Percentiles rank a stretch among this genome's conserved stretches.
These are phyloP conservation scores for Aspergillus cavernicola DNA, from an alignment of 495 filamentous ascomycete species.

Conservation along the genomic window DNA sequence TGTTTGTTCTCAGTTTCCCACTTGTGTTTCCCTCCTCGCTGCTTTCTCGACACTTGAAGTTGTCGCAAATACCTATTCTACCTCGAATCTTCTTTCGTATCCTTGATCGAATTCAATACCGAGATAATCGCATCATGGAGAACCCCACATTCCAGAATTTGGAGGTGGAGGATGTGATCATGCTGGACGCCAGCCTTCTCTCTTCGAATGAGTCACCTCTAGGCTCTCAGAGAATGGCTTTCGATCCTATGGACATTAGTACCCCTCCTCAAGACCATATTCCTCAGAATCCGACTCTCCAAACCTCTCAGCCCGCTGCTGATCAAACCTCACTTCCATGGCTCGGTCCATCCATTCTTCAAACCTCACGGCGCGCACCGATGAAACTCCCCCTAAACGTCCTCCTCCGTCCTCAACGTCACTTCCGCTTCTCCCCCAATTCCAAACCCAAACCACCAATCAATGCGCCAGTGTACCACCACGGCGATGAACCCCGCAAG, in stretches of 20 bases:
- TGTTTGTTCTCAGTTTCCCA: background rate
- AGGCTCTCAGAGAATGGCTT: background rate
- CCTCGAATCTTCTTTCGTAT: background rate
- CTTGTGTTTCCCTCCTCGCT: background rate
- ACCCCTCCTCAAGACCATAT: background rate
- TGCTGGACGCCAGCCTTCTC: slow-evolving; percentile 15
- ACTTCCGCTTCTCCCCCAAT: slow-evolving; percentile 14
- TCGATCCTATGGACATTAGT: slow-evolving; percentile 21
- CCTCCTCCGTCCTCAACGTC: background rate
- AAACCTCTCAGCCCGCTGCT: background rate
- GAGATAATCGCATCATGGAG: slow-evolving; percentile 8
- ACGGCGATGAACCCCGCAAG: background rate
- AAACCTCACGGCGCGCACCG: background rate
- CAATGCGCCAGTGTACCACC: background rate
- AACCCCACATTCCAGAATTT: slow-evolving; percentile 4
- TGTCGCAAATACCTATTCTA: background rate
- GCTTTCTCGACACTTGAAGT: background rate
- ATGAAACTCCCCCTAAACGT: background rate
- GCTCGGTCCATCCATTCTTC: background rate
- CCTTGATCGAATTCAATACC: background rate
- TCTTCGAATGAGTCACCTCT: background rate
- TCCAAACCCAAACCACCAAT: background rate
- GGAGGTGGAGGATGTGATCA: slow-evolving; percentile 13
- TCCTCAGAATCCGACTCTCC: background rate
- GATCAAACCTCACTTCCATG: background rate